phyloP scores from a whole-genome alignment of 768 basidiomycete species.

The Phlegmacium glaucopus region DNA sequence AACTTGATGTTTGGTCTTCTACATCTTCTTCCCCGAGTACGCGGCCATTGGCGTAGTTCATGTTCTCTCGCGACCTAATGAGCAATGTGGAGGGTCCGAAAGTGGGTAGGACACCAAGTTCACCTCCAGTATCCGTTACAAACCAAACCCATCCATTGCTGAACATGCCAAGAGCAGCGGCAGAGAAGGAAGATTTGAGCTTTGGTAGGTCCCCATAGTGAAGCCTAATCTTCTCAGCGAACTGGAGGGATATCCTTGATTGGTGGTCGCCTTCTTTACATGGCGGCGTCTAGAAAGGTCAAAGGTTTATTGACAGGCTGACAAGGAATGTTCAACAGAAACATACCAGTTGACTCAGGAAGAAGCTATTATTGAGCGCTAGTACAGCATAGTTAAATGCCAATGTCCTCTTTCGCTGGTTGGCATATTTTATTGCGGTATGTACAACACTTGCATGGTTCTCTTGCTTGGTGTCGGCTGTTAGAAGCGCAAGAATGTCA shows the following conservation, averaged over 20 bases:
- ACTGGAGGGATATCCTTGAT: conserved; percentile 29
- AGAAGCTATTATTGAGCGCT: conserved; percentile 94
- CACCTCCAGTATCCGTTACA: conserved; percentile 62
- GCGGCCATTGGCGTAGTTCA: conserved; percentile 14
- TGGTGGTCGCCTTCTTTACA: conserved; percentile 23
- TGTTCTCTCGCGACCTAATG: conserved; percentile 50
- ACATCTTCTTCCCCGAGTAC: conserved; percentile 16
- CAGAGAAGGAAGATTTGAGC: conserved; percentile 73
- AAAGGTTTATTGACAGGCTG: background rate
- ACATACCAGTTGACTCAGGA: conserved; percentile 83
- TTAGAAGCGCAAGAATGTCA: background rate
- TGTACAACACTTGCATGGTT: conserved; percentile 60
- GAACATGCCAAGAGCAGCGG: conserved; percentile 75
- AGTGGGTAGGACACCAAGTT: conserved; percentile 74
- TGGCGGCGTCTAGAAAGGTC: conserved; percentile 35
- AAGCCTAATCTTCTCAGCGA: conserved; percentile 33
- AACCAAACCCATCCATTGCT: conserved; percentile 87
- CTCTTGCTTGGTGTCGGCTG: conserved; percentile 37
- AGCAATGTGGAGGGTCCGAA: conserved; percentile 89
- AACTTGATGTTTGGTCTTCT: background rate
- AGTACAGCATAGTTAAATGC: conserved; percentile 90
- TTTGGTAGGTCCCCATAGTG: conserved; percentile 64
- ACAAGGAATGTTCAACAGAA: background rate
- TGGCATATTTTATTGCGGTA: conserved; percentile 67
- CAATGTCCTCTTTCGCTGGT: conserved; percentile 53